Evolutionary conservation across 495 filamentous ascomycete species (phyloP).

Genomic region (Tuber calosporum): DNA sequence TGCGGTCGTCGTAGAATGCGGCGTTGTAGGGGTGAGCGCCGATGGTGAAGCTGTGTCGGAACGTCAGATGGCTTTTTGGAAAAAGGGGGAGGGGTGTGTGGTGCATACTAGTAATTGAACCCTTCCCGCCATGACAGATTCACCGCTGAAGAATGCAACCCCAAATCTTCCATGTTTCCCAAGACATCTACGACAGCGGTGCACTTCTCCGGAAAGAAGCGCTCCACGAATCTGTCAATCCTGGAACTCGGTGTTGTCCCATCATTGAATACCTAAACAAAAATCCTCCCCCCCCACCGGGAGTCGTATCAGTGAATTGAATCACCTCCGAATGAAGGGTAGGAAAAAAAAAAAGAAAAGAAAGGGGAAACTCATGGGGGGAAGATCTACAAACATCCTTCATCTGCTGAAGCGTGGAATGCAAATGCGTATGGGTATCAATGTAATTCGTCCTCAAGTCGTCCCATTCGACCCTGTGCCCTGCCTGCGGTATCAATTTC

Average conservation of each 20-base stretch:
- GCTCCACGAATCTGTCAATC: neutral
- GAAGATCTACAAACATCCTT: constrained; percentile 12
- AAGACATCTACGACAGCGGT: neutral
- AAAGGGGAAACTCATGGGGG: constrained; percentile 1
- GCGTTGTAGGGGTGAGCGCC: constrained; percentile 14
- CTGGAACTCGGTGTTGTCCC: neutral
- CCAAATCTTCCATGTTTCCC: neutral
- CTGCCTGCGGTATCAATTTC: neutral
- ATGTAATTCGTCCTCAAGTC: constrained; percentile 6
- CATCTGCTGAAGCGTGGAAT: constrained; percentile 16
- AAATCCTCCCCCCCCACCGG: neutral
- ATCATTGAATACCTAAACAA: neutral
- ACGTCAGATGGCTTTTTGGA: neutral
- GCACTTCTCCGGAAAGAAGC: neutral
- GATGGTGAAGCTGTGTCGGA: constrained; percentile 10
- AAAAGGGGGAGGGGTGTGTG: neutral
- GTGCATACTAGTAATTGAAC: neutral
- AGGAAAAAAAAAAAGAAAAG: neutral
- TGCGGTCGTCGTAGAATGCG: neutral
- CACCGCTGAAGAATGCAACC: neutral
- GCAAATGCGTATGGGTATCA: constrained; percentile 17
- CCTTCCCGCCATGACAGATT: neutral
- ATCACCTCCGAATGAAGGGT: neutral
- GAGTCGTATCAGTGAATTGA: neutral
- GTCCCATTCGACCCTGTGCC: constrained; percentile 1